A percentile compares a stretch with the other conserved stretches of the same genome.
phyloP scores from a whole-genome alignment of 176 grass and related monocot species.

The Zizania latifolia region DNA sequence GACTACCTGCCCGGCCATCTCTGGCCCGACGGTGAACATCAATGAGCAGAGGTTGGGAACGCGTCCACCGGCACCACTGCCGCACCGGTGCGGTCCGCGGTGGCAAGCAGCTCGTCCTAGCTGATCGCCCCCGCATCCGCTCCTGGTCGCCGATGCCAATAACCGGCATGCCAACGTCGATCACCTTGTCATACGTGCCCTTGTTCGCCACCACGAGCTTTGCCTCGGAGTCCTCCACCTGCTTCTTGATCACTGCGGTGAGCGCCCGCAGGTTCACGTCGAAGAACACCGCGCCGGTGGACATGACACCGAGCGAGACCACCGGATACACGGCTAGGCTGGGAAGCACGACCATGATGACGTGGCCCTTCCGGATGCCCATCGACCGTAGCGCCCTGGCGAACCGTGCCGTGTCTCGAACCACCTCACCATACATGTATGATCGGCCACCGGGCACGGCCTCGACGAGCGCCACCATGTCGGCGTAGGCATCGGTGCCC shows the following conservation, averaged over 20 bases:
- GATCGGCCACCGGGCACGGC: slow-evolving; percentile 35
- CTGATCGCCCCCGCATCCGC: slow-evolving; percentile 30
- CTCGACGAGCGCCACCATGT: slow-evolving; percentile 70
- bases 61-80: slow-evolving; percentile 14
- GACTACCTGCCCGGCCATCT: slow-evolving; percentile 38
- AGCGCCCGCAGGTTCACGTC: slow-evolving; percentile 58
- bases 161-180: slow-evolving; percentile 48
- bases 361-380: slow-evolving; percentile 61
- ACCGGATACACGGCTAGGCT: slow-evolving; percentile 75
- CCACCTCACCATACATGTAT: slow-evolving; percentile 66
- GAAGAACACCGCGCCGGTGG: slow-evolving; percentile 69
- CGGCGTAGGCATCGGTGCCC: slow-evolving; percentile 43
- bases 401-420: slow-evolving; percentile 46
- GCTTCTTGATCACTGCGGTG: slow-evolving; percentile 63
- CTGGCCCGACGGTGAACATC: slow-evolving; percentile 38
- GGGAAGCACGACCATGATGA: slow-evolving; percentile 72
- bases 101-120: slow-evolving; percentile 64
- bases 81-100: slow-evolving; percentile 50
- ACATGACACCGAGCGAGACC: slow-evolving; percentile 66
- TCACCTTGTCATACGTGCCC: slow-evolving; percentile 63
- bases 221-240: slow-evolving; percentile 70
- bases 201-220: slow-evolving; percentile 55
- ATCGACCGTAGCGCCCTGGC: slow-evolving; percentile 59
- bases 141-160: slow-evolving; percentile 34
- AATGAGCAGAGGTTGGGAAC: slow-evolving; percentile 67